A percentile compares a stretch with the other conserved stretches of the same genome.
Evolutionary conservation across 371 early-diverging fungal genomes (phyloP).

Genomic region (Lichtheimia ornata): DNA sequence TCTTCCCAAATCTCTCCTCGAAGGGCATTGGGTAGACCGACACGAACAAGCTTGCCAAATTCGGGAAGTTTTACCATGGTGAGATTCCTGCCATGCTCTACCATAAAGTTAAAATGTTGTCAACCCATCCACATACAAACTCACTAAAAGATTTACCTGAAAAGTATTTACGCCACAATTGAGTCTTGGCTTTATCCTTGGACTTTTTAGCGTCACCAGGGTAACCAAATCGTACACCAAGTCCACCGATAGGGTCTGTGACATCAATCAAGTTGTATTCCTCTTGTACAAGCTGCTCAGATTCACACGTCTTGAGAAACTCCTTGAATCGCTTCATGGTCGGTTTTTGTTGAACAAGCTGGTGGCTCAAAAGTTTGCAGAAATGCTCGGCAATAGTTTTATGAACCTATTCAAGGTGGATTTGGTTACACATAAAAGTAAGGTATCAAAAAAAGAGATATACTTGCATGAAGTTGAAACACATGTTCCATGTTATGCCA

Average conservation of each 20-base stretch:
- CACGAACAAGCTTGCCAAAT: conserved; percentile 88
- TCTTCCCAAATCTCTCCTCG: conserved; percentile 98
- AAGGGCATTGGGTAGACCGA: conserved; percentile 89
- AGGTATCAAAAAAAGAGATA: no score
- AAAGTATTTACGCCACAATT: conserved; percentile 78
- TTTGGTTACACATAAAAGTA: no score
- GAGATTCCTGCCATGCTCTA: conserved; percentile 89
- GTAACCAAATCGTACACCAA: conserved; percentile 86
- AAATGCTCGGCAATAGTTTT: conserved; percentile 56
- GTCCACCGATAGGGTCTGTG: conserved; percentile 58
- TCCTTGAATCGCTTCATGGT: conserved; percentile 75
- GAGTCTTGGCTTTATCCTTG: conserved; percentile 77
- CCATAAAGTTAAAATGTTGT: conserved; percentile 15
- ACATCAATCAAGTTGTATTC: conserved; percentile 49
- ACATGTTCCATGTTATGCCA: conserved; percentile 67
- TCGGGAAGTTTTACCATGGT: conserved; percentile 80
- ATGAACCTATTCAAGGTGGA: conserved; percentile 31
- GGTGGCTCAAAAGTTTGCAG: conserved; percentile 50
- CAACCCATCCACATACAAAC: background rate
- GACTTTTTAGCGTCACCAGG: conserved; percentile 74
- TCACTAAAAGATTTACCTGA: conserved; percentile 39
- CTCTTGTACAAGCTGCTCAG: conserved; percentile 66
- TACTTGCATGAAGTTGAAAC: conserved; percentile 50
- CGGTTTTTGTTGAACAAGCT: conserved; percentile 58
- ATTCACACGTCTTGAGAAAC: conserved; percentile 76